Evolutionary conservation across 2,329 filamentous ascomycete species (phyloP).

Genomic region (Calonectria henricotiae): DNA sequence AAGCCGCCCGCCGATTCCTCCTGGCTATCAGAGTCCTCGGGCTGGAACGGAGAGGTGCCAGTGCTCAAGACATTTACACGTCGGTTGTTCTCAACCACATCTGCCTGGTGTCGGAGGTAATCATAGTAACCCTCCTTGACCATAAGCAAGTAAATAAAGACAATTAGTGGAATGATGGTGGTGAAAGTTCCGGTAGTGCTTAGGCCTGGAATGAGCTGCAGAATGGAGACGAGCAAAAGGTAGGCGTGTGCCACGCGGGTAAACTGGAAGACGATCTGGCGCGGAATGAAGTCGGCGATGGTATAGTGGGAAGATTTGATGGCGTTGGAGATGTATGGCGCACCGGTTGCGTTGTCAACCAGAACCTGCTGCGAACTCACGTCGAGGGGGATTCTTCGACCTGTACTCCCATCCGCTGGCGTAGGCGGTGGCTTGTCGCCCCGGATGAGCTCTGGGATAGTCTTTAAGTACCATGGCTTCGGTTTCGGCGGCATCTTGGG

Average conservation of each 20-base stretch:
- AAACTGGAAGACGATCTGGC: slow-evolving; percentile 90
- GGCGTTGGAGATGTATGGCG: slow-evolving; percentile 70
- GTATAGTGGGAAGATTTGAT: slow-evolving; percentile 90
- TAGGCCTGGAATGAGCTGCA: slow-evolving; percentile 84
- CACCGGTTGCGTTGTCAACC: slow-evolving; percentile 67
- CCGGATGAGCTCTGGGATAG: slow-evolving; percentile 7
- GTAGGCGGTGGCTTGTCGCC: background rate
- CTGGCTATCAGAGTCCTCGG: slow-evolving; percentile 60
- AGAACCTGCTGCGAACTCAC: slow-evolving; percentile 50
- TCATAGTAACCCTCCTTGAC: slow-evolving; percentile 92
- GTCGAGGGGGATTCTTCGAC: slow-evolving; percentile 5
- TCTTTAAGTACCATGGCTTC: slow-evolving; percentile 20
- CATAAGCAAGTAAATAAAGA: slow-evolving; percentile 87
- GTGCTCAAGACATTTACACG: slow-evolving; percentile 65
- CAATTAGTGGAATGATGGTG: slow-evolving; percentile 80
- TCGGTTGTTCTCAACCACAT: slow-evolving; percentile 83
- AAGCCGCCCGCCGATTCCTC: slow-evolving; percentile 34
- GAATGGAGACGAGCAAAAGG: slow-evolving; percentile 86
- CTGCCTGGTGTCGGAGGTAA: slow-evolving; percentile 83
- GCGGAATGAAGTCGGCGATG: slow-evolving; percentile 87
- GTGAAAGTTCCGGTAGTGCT: slow-evolving; percentile 84
- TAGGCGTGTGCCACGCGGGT: slow-evolving; percentile 90
- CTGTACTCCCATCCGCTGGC: background rate
- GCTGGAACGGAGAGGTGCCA: slow-evolving; percentile 69
- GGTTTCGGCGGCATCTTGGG: background rate